Conservation (phyloP, 2,329 filamentous ascomycete species). For the Arthroderma uncinatum region DNA sequence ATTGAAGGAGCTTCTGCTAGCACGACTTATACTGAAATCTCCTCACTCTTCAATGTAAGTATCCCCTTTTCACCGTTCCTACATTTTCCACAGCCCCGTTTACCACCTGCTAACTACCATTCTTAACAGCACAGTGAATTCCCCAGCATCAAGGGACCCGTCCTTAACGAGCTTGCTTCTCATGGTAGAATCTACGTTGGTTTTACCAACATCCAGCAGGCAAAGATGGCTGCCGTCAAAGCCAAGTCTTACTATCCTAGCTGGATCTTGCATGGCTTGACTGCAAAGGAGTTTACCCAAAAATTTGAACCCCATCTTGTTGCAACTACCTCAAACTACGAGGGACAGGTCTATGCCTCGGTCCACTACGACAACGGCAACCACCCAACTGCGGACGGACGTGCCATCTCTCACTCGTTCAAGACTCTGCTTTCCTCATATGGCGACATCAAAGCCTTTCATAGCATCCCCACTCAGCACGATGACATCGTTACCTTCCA, state of each 20-base stretch:
- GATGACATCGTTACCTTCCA: conserved; percentile 27
- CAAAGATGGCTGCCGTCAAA: conserved; percentile 41
- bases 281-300: conserved; percentile 37
- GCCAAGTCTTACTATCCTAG: conserved; percentile 34
- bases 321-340: conserved; percentile 35
- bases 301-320: conserved; percentile 22
- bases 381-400: conserved; percentile 20
- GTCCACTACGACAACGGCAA: conserved; percentile 32
- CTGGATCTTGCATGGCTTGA: conserved; percentile 41
- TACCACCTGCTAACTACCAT: background rate
- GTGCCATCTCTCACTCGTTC: conserved; percentile 39
- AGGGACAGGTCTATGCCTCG: conserved; percentile 47
- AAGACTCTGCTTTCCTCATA: conserved; percentile 28
- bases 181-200: conserved; percentile 42
- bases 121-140: conserved; percentile 24
- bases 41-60: conserved; percentile 32
- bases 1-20: conserved; percentile 25
- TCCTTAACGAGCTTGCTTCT: conserved; percentile 26
- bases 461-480: conserved; percentile 20
- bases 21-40: conserved; percentile 26
- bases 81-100: too few species aligned
- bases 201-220: conserved; percentile 52
- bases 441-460: conserved; percentile 30
- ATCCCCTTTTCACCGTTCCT: background rate
- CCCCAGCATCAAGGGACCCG: conserved; percentile 29